These are phyloP conservation scores for Abelmoschus esculentus DNA, from an alignment of 345 rosid genomes.

Conservation along the genomic window DNA sequence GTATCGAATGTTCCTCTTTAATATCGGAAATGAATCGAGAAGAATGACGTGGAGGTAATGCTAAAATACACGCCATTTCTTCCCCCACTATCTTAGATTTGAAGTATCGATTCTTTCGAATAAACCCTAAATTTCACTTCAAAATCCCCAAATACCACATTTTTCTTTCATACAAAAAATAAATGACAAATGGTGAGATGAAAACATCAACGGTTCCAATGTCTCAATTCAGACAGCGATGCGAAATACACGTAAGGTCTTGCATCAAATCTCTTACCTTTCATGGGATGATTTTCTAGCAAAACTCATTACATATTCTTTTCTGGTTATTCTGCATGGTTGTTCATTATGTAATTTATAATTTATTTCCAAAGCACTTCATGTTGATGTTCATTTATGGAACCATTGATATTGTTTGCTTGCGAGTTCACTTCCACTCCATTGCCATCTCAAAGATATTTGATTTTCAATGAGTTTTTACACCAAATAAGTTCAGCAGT, in stretches of 20 bases:
- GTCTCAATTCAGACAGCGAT: conserved; percentile 23
- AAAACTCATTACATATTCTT: no score
- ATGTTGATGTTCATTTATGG: no score
- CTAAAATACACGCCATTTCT: conserved; percentile 21
- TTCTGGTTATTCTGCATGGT: not conserved
- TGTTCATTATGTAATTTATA: not conserved
- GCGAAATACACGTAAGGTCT: conserved; percentile 7
- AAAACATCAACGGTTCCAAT: conserved; percentile 27
- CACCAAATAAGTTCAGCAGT: not conserved
- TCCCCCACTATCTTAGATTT: conserved; percentile 9
- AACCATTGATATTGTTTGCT: not conserved
- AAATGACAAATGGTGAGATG: conserved; percentile 21
- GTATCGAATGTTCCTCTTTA: no score
- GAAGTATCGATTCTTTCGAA: conserved; percentile 9
- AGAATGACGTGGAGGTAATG: conserved; percentile 23
- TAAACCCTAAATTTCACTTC: not conserved
- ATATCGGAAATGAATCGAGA: not conserved
- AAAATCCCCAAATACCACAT: no score
- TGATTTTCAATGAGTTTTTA: not conserved
- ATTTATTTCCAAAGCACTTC: not conserved
- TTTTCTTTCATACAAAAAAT: not conserved
- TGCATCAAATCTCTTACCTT: conserved; percentile 26
- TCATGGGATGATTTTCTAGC: no score
- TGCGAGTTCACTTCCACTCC: not conserved
- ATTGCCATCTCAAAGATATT: no score